Evolutionary conservation across 2,329 filamentous ascomycete genomes (phyloP).

Genomic region (Chaetomium sp.): DNA sequence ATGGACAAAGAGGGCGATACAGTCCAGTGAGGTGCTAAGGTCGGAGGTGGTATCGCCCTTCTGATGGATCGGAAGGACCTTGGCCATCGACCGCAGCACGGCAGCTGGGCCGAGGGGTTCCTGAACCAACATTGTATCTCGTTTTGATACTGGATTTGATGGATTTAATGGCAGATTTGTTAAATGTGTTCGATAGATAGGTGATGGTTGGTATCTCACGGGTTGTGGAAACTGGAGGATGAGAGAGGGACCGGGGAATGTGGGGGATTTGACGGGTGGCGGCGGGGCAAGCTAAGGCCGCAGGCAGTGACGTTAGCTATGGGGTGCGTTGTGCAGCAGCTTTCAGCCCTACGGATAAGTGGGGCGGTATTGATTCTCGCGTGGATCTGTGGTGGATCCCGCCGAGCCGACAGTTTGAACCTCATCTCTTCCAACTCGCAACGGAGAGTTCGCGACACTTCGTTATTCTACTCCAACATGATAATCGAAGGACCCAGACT

Average conservation of each 20-base stretch:
- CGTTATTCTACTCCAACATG: not conserved
- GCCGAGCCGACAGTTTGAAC: not conserved
- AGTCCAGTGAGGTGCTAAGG: slow-evolving; percentile 75
- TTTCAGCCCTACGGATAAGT: not conserved
- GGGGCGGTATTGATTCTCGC: too few species aligned
- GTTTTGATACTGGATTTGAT: not conserved
- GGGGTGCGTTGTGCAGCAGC: not conserved
- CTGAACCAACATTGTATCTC: slow-evolving; percentile 21
- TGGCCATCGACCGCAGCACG: slow-evolving; percentile 59
- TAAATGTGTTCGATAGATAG: not conserved
- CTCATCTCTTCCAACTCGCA: not conserved
- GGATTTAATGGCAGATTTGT: not conserved
- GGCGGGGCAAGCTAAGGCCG: too few species aligned
- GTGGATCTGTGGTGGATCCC: not conserved
- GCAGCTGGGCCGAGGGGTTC: slow-evolving; percentile 48
- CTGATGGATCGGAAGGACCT: slow-evolving; percentile 59
- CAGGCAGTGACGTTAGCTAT: not conserved
- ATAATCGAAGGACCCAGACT: too few species aligned
- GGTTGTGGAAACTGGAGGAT: not conserved
- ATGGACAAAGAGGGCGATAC: slow-evolving; percentile 80
- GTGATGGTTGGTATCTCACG: not conserved
- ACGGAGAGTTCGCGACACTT: too few species aligned
- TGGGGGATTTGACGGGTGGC: not conserved
- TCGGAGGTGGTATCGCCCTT: slow-evolving; percentile 59
- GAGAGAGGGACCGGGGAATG: not conserved